Base-by-base conservation (phyloP, 192 early-diverging fungal genomes). In the Entomortierella lignicola region DNA sequence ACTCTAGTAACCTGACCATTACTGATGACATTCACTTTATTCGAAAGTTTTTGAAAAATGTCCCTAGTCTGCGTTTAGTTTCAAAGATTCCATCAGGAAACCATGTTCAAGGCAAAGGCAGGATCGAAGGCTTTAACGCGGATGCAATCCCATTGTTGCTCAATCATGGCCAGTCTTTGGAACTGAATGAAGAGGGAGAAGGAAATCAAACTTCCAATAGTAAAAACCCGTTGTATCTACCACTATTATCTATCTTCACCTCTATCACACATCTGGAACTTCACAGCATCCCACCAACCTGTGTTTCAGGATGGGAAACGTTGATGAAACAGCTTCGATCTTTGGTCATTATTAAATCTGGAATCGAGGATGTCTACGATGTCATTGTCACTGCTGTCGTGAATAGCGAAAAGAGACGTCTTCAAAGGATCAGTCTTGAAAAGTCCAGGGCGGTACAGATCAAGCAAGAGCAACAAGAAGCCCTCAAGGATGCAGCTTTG, bases 21-120 rank as follows among this genome's bases (percentile, higher is more conserved):
- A 71, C 85, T 21, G 75, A 83, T 27, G 88, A 89, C 18, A 80
- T 89, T 21, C 47, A 63, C 3, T 83, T 84, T 58, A 86, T 89
- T 29, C 83, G 85, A 70, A 73, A 77, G 58, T 71, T 81, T 65
- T 58, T 89, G 20, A 56, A 66, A 21, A 72, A 72, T n/a, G 60
- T 88, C 18, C 62, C 80, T 5, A 68, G 77, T 8, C 65, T 89
- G 26, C 75, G 82, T 44, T 79, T 89, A 18, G 56, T 65, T 7
- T 54, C 75, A 48, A 79, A 79, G 50, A 79, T 79, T 8, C 44
- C 67, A 2, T 67, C 74, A n/a, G 63, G 67, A 47, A 31, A 60
- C 15, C 50, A 66, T 2, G 50, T 68, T 26, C 74, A 69, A 26
- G 63, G 62, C 20, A 69, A 70, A 20, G 75, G 75, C 23, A 64